Evolutionary conservation across 75 land plant species (phyloP).

Genomic region (Selaginella moellendorffii): DNA sequence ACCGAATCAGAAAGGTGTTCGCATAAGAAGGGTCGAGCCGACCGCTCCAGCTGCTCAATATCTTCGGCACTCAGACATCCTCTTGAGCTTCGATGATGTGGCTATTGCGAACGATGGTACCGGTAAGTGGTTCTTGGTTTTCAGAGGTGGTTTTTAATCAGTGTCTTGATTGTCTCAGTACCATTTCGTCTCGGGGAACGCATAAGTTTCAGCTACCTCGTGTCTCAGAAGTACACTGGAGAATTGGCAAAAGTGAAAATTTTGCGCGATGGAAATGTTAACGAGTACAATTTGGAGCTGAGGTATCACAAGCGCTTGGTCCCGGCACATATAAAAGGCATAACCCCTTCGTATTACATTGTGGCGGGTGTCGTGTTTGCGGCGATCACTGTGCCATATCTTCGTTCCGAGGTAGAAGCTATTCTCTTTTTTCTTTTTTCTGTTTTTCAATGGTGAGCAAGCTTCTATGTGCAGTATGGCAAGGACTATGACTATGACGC

Average conservation of each 20-base stretch:
- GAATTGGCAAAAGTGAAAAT: constrained; percentile 60
- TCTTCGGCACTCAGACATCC: constrained; percentile 62
- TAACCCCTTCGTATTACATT: constrained; percentile 85
- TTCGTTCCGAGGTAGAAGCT: constrained; percentile 73
- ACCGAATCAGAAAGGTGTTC: constrained; percentile 76
- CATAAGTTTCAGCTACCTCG: constrained; percentile 92
- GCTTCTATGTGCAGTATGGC: constrained; percentile 46
- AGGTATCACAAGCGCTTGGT: constrained; percentile 56
- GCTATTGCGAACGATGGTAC: constrained; percentile 98
- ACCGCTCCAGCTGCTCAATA: constrained; percentile 65
- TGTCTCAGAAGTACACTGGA: constrained; percentile 86
- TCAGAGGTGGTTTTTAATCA: too few relatives aligned
- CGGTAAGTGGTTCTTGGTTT: constrained; percentile 24
- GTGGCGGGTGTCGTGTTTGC: constrained; percentile 84
- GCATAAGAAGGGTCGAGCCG: constrained; percentile 80
- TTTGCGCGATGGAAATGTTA: constrained; percentile 44
- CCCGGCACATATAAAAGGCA: constrained; percentile 79
- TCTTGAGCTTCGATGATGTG: constrained; percentile 84
- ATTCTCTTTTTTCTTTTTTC: constrained; percentile 3
- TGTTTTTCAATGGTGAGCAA: not conserved
- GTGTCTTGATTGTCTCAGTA: too few relatives aligned
- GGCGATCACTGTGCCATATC: constrained; percentile 75
- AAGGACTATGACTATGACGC: constrained; percentile 92
- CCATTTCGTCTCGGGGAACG: constrained; percentile 96
- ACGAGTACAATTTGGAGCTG: constrained; percentile 52